Evolutionary conservation across 2,329 filamentous ascomycete species (phyloP).

Genomic region (Cercospora beticola): DNA sequence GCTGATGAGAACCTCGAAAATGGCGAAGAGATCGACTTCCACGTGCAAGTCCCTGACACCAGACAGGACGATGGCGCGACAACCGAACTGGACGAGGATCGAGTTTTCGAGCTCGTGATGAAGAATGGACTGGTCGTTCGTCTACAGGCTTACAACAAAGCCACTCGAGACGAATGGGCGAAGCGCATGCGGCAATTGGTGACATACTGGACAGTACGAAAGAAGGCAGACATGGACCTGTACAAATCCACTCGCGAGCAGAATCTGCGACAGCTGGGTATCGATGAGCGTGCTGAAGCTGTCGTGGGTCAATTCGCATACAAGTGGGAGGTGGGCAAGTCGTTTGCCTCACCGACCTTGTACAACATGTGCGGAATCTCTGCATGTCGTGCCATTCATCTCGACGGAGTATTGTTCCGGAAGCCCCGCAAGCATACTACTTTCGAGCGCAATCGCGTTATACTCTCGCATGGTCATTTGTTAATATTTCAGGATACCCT

Average conservation of each 20-base stretch:
- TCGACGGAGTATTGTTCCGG: conserved; percentile 62
- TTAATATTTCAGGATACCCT: conserved; percentile 63
- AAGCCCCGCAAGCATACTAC: conserved; percentile 63
- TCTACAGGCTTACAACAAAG: conserved; percentile 55
- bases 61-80: conserved; percentile 54
- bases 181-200: conserved; percentile 56
- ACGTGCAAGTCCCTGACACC: conserved; percentile 39
- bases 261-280: conserved; percentile 60
- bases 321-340: conserved; percentile 67
- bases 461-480: conserved; percentile 61
- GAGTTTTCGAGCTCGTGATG: conserved; percentile 62
- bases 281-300: conserved; percentile 66
- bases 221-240: conserved; percentile 56
- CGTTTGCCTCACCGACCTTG: conserved; percentile 61
- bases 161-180: conserved; percentile 63
- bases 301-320: conserved; percentile 64
- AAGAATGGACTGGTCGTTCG: conserved; percentile 62
- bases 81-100: conserved; percentile 55
- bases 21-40: conserved; percentile 57
- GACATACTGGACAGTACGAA: conserved; percentile 62
- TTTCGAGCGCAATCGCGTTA: conserved; percentile 60
- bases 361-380: conserved; percentile 68
- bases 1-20: conserved; percentile 55
- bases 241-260: conserved; percentile 57
- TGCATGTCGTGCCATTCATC: conserved; percentile 60